A percentile compares a stretch with the other conserved stretches of the same genome.
phyloP scores from a whole-genome alignment of 345 rosid genomes.

The Dipteronia sinensis region DNA sequence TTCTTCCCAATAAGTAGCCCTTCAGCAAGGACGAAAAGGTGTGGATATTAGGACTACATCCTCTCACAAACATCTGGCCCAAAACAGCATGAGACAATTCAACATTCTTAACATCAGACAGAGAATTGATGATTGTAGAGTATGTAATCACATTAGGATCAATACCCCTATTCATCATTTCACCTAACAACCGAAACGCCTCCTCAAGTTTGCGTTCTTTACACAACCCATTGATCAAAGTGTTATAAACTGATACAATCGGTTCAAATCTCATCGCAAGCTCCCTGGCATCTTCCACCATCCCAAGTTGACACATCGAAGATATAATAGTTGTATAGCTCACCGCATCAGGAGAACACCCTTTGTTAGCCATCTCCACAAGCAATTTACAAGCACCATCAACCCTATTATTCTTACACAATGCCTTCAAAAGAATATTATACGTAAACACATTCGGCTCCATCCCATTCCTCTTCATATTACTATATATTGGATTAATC shows the following conservation, averaged over 20 bases:
- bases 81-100: slow-evolving; percentile 63
- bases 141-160: slow-evolving; percentile 75
- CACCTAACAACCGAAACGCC: slow-evolving; percentile 48
- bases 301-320: slow-evolving; percentile 69
- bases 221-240: slow-evolving; percentile 71
- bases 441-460: slow-evolving; percentile 83
- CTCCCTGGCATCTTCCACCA: slow-evolving; percentile 70
- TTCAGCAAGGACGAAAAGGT: slow-evolving; percentile 73
- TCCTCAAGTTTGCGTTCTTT: slow-evolving; percentile 48
- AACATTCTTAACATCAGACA: slow-evolving; percentile 52
- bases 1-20: slow-evolving; percentile 63
- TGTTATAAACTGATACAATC: slow-evolving; percentile 62
- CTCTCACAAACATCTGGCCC: slow-evolving; percentile 66
- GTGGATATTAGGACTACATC: slow-evolving; percentile 67
- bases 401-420: slow-evolving; percentile 78
- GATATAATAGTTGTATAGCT: slow-evolving; percentile 81
- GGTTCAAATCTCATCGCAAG: slow-evolving; percentile 54
- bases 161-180: slow-evolving; percentile 54
- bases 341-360: slow-evolving; percentile 73
- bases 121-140: slow-evolving; percentile 62
- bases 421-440: slow-evolving; percentile 78
- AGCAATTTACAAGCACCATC: slow-evolving; percentile 80
- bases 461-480: slow-evolving; percentile 82
- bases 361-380: slow-evolving; percentile 64
- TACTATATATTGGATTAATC: slow-evolving; percentile 63